phyloP scores from a whole-genome alignment of 495 filamentous ascomycete genomes.

The Aspergillus sclerotioniger region DNA sequence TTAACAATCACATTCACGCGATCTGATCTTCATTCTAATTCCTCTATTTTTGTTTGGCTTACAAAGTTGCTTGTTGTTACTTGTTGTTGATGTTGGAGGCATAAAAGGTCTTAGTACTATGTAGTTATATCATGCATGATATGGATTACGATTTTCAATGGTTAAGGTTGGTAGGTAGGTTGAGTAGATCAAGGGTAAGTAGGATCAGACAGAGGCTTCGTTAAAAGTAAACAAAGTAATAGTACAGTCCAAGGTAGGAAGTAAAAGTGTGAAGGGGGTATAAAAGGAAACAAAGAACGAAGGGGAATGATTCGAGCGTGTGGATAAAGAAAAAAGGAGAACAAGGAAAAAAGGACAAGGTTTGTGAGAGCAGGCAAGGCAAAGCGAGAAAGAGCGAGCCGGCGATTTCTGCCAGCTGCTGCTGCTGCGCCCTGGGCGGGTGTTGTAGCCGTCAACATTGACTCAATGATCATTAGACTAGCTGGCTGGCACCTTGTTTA shows the following conservation, averaged over 20 bases:
- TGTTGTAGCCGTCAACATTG: not conserved
- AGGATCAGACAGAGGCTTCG: conserved; percentile 22
- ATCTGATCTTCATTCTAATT: no score
- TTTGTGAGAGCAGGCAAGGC: not conserved
- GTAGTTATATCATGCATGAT: no score
- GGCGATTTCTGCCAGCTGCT: not conserved
- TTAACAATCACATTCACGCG: no score
- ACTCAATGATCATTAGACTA: not conserved
- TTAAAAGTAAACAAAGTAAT: conserved; percentile 20
- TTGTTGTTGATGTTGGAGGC: no score
- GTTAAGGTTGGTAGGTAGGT: not conserved
- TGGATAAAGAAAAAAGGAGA: conserved; percentile 25
- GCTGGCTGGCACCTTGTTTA: not conserved
- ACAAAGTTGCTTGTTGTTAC: no score
- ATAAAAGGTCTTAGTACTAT: no score
- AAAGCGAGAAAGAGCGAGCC: conserved; percentile 18
- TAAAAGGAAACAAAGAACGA: conserved; percentile 20
- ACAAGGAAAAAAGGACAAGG: conserved; percentile 20
- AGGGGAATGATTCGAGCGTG: conserved; percentile 18
- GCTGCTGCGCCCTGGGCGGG: not conserved
- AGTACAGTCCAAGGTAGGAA: conserved; percentile 29
- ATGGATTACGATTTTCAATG: no score
- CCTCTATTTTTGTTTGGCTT: no score
- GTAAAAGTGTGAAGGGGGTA: conserved; percentile 23
- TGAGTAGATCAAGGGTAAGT: not conserved